Base-by-base conservation (phyloP, 1,284 basidiomycete species). In the Ceratobasidium sp. region DNA sequence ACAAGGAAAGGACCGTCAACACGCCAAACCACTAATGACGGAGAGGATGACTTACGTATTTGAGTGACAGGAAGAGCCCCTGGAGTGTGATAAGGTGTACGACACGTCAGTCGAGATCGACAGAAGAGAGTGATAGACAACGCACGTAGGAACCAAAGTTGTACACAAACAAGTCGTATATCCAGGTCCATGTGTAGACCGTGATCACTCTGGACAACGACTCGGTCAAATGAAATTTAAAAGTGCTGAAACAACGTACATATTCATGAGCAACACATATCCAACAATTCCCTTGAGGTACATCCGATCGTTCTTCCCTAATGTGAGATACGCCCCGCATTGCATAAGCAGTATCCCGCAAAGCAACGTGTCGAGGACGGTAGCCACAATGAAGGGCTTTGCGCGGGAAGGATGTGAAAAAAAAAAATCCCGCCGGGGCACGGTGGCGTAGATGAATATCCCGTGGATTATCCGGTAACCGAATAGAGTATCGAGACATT, bases 91-190 rank as follows among this genome's bases (percentile, higher is more conserved):
- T 34, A 32, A 47, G 22, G 49, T 52, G 8, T 15, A 25, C 52
- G 17, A 35, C 12, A 35, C 25, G 25, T 3, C 15, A 34, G 6
- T 35, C 15, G 12, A 35, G 8, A 31, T 54, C 52, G n/a, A 31
- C 4, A 54, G 8, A 17, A 32, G 17, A 54, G 12, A 54, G 52
- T 8, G 27, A 22, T 17, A 31, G 32, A 13, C 31, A 15, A 34
- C 52, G 15, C 52, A 54, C 52, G 25, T 54, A 54, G 27, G 15
- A 32, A 7, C 52, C 52, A 34, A 54, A 54, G 52, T 54, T 54
- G 52, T 54, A 32, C 12, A 54, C 52, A 31, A 54, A 54, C 31
- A 54, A 54, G n/a, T 54, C 52, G 31, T 54, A 54, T 34, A 54
- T 54, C 52, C 52, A 54, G 17, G 52, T 34, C 52, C 52, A 54